These are phyloP conservation scores for Herpetomonas tarakana DNA, from an alignment of 208 protist species.

Conservation along the genomic window DNA sequence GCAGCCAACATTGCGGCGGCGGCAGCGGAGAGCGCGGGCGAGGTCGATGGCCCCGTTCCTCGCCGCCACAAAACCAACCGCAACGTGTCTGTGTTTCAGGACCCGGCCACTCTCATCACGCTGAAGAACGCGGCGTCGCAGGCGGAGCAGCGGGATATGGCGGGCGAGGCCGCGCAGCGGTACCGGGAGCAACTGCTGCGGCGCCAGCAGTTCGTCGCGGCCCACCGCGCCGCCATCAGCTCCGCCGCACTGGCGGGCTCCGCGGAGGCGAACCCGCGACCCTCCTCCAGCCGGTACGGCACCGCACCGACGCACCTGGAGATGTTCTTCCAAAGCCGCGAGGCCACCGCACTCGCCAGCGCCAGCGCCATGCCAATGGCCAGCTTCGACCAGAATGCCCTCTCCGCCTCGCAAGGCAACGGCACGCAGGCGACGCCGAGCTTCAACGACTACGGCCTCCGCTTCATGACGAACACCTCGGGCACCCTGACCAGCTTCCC, in stretches of 20 bases:
- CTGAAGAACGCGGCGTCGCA: not conserved
- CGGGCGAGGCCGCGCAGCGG: not conserved
- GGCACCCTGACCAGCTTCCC: not conserved
- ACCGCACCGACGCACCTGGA: not conserved
- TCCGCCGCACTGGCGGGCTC: not conserved
- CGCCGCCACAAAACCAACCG: not conserved
- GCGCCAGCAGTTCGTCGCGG: not conserved
- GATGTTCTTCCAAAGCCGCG: not conserved
- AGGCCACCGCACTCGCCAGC: not conserved
- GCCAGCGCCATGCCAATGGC: not conserved
- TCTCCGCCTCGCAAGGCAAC: not conserved
- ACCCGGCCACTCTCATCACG: not conserved
- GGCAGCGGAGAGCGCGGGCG: not conserved
- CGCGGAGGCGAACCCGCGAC: not conserved
- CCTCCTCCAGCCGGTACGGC: not conserved
- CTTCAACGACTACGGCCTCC: not conserved
- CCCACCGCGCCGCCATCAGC: not conserved
- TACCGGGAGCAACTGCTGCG: not conserved
- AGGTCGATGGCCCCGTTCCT: not conserved
- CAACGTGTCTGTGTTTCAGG: not conserved
- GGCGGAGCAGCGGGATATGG: not conserved
- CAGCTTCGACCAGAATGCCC: not conserved
- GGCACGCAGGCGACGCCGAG: not conserved
- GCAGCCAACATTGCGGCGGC: not conserved
- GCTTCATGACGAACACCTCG: slow-evolving; percentile 1